Conservation (phyloP, 192 early-diverging fungal genomes). For the Coemansia sp. region DNA sequence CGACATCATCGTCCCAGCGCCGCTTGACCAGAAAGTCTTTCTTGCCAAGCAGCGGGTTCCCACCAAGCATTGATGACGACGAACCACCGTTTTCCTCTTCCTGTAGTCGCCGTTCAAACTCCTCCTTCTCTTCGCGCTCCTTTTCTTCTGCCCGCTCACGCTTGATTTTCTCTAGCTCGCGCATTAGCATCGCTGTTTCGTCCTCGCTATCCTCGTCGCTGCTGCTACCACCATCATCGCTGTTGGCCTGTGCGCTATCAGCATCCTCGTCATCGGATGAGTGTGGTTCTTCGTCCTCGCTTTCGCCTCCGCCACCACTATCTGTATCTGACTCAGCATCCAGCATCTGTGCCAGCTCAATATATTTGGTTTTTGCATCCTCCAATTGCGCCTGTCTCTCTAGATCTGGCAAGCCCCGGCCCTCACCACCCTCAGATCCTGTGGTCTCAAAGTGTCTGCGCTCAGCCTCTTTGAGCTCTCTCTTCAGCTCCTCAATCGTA, state of each 20-base stretch:
- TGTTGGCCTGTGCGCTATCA: constrained; percentile 1
- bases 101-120: constrained; percentile 54
- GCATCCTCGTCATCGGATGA: constrained; percentile 9
- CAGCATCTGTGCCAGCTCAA: constrained; percentile 43
- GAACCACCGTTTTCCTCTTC: constrained; percentile 60
- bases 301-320: constrained; percentile 56
- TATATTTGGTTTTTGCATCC: constrained; percentile 38
- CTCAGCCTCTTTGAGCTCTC: constrained; percentile 68
- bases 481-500: constrained; percentile 62
- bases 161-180: constrained; percentile 91
- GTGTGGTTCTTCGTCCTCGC: constrained; percentile 19
- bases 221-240: constrained; percentile 18
- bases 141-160: constrained; percentile 90
- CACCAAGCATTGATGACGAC: constrained; percentile 57
- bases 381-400: constrained; percentile 5
- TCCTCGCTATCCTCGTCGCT: constrained; percentile 77
- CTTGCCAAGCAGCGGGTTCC: constrained; percentile 81
- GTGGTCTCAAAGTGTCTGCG: constrained; percentile 64
- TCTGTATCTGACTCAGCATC: constrained; percentile 50
- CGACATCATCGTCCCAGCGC: constrained; percentile 97
- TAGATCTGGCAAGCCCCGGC: background rate
- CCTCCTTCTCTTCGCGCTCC: constrained; percentile 62
- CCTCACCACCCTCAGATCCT: constrained; percentile 28
- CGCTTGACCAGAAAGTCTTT: constrained; percentile 83
- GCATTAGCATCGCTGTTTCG: constrained; percentile 81